These are phyloP conservation scores for Sclerotinia borealis DNA, from an alignment of 2,329 filamentous ascomycete species.

Conservation along the genomic window DNA sequence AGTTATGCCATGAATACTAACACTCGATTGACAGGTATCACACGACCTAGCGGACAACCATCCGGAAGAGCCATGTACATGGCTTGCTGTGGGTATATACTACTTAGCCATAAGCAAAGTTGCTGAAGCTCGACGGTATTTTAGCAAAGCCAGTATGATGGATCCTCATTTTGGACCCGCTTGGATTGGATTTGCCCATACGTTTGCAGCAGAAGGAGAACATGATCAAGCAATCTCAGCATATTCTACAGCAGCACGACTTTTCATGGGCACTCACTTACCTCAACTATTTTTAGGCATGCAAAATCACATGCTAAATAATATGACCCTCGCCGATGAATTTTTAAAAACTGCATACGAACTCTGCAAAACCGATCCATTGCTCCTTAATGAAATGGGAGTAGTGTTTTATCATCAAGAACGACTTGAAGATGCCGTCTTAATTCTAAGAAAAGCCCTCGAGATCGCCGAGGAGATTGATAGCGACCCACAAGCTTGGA, in stretches of 20 bases:
- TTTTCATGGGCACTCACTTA: constrained; percentile 95
- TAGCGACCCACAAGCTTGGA: constrained; percentile 74
- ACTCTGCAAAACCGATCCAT: constrained; percentile 76
- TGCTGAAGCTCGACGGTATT: constrained; percentile 88
- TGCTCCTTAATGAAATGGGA: constrained; percentile 92
- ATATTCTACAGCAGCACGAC: constrained; percentile 86
- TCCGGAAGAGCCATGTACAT: constrained; percentile 84
- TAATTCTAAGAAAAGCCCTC: constrained; percentile 73
- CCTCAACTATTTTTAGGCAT: constrained; percentile 95
- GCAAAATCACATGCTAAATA: constrained; percentile 95
- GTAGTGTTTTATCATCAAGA: constrained; percentile 94
- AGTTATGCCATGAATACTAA: neutral
- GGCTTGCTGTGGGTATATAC: constrained; percentile 92
- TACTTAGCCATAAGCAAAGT: constrained; percentile 87
- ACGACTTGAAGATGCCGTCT: constrained; percentile 66
- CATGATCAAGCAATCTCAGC: constrained; percentile 97
- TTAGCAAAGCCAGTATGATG: constrained; percentile 96
- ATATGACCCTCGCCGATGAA: constrained; percentile 87
- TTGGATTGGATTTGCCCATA: constrained; percentile 98
- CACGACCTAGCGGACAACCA: constrained; percentile 91
- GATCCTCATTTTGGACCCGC: constrained; percentile 95
- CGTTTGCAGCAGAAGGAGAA: constrained; percentile 94
- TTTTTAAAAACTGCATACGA: constrained; percentile 86
- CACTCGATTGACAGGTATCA: constrained; percentile 44
- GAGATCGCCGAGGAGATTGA: constrained; percentile 73